These are phyloP conservation scores for Diutina sp. DNA, from an alignment of 1,139 yeast species.

Conservation along the genomic window DNA sequence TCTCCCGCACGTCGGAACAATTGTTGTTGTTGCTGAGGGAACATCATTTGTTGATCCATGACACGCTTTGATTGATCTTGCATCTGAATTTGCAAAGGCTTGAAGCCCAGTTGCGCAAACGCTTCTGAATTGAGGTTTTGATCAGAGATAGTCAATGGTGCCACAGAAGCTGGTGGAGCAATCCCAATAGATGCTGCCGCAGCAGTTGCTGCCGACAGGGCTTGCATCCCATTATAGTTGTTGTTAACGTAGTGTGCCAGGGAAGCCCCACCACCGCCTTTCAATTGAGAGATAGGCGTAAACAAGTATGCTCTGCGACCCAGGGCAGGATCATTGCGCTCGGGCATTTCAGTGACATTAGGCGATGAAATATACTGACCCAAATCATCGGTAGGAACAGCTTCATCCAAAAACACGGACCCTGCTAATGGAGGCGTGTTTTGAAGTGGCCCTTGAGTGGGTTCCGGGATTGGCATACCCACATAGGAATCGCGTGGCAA, in stretches of 20 bases:
- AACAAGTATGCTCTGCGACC: conserved; percentile 30
- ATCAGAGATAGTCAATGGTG: background rate
- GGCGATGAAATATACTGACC: conserved; percentile 55
- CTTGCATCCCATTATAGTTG: background rate
- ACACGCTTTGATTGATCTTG: background rate
- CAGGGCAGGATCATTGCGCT: conserved; percentile 40
- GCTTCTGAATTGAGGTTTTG: background rate
- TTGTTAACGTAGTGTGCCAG: background rate
- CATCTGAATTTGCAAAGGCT: background rate
- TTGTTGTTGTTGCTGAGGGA: conserved; percentile 10
- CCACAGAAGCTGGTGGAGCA: background rate
- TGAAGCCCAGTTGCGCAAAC: background rate
- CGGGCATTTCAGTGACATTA: conserved; percentile 20
- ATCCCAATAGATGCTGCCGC: background rate
- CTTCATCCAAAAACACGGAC: conserved; percentile 70
- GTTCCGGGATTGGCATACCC: conserved; percentile 70
- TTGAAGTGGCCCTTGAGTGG: conserved; percentile 61
- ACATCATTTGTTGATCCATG: background rate
- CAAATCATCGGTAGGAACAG: conserved; percentile 63
- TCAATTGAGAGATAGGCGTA: conserved; percentile 35
- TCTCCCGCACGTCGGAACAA: conserved; percentile 10
- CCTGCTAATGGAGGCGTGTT: conserved; percentile 88
- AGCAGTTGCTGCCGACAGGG: background rate
- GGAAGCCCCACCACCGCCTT: conserved; percentile 6
- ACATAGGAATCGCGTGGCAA: conserved; percentile 63